A percentile compares a stretch with the other conserved stretches of the same genome.
These are phyloP conservation scores for Suhomyces terraborum DNA, from an alignment of 1,139 yeast genomes.

Conservation along the genomic window DNA sequence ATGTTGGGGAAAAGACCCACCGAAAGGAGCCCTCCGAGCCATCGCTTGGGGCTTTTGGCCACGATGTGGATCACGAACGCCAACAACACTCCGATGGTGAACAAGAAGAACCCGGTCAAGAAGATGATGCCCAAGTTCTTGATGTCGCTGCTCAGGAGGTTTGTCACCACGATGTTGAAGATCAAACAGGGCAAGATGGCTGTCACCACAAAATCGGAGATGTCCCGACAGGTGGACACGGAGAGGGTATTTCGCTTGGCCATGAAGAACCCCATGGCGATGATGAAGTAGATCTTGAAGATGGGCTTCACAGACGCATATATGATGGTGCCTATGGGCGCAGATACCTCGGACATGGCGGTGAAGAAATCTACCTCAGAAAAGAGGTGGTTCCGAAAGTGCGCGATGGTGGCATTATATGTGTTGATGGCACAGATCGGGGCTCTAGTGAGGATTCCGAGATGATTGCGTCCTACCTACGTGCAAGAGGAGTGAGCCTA, in stretches of 20 bases:
- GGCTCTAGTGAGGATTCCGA: background rate
- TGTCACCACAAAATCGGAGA: slow-evolving; percentile 70
- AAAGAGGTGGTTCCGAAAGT: slow-evolving; percentile 1
- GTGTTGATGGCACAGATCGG: background rate
- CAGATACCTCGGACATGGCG: slow-evolving; percentile 3
- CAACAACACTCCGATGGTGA: slow-evolving; percentile 39
- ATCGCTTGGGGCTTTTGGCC: slow-evolving; percentile 61
- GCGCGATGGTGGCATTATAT: background rate
- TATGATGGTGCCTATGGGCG: slow-evolving; percentile 65
- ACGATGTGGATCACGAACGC: slow-evolving; percentile 35
- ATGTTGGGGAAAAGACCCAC: slow-evolving; percentile 68
- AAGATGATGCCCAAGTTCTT: slow-evolving; percentile 74
- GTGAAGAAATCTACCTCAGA: background rate
- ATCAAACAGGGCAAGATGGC: slow-evolving; percentile 78
- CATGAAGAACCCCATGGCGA: slow-evolving; percentile 66
- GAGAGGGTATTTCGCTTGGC: slow-evolving; percentile 69
- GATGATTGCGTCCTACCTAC: slow-evolving; percentile 1
- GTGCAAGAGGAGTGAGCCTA: slow-evolving; percentile 1
- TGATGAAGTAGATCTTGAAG: slow-evolving; percentile 77
- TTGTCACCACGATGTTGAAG: slow-evolving; percentile 72
- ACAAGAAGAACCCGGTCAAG: slow-evolving; percentile 53
- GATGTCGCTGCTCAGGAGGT: slow-evolving; percentile 70
- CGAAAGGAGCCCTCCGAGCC: slow-evolving; percentile 79
- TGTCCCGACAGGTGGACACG: slow-evolving; percentile 72
- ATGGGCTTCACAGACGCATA: slow-evolving; percentile 86